These are phyloP conservation scores for Acer yangbiense DNA, from an alignment of 345 rosid species.

Conservation along the genomic window DNA sequence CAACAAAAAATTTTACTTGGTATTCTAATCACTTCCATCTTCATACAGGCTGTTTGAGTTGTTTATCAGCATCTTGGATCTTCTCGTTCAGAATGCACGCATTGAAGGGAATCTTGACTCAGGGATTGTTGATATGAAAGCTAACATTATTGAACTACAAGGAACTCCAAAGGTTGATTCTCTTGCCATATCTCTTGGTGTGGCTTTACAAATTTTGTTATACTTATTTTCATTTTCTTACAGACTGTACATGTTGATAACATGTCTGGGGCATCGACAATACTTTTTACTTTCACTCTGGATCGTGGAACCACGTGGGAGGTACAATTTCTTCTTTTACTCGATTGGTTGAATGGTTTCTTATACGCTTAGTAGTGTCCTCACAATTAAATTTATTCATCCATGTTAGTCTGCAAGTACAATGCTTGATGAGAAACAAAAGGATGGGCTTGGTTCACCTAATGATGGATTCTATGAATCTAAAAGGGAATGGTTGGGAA, in stretches of 20 bases:
- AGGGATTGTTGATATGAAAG: conserved; percentile 95
- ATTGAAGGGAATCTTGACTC: conserved; percentile 94
- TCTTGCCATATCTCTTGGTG: conserved; percentile 25
- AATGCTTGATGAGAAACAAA: conserved; percentile 74
- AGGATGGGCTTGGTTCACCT: conserved; percentile 79
- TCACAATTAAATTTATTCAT: conserved; percentile 12
- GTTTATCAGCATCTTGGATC: conserved; percentile 84
- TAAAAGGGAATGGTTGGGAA: conserved; percentile 96
- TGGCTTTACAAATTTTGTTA: conserved; percentile 24
- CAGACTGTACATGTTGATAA: conserved; percentile 97
- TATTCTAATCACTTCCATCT: conserved; percentile 28
- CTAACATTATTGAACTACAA: conserved; percentile 73
- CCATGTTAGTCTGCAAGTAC: conserved; percentile 68
- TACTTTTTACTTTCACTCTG: conserved; percentile 83
- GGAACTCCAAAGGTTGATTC: conserved; percentile 83
- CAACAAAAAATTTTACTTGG: conserved; percentile 15
- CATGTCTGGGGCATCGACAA: conserved; percentile 93
- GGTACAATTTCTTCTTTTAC: conserved; percentile 42
- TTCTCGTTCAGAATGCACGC: conserved; percentile 90
- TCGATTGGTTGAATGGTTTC: conserved; percentile 7
- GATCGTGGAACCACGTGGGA: conserved; percentile 97
- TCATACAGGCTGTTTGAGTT: conserved; percentile 84
- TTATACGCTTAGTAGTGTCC: background rate
- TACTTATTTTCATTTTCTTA: conserved; percentile 28
- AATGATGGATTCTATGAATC: conserved; percentile 96